Percentiles rank a stretch among this genome's conserved stretches.
Conservation (phyloP, 1,284 basidiomycete species). For the Ceratobasidium theobromae region DNA sequence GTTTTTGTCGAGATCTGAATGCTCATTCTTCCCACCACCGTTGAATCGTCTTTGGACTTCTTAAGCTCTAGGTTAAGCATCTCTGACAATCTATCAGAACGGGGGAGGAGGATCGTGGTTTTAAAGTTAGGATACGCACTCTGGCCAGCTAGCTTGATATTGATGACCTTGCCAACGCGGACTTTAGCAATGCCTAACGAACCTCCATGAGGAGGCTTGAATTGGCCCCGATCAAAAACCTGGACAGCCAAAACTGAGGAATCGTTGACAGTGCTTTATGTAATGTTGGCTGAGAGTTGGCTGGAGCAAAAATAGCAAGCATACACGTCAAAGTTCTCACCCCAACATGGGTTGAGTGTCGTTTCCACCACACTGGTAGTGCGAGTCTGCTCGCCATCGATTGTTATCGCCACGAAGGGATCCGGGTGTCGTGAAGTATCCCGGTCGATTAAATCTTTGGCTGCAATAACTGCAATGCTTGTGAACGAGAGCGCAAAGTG, state of each 20-base stretch:
- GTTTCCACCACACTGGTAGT: conserved; percentile 89
- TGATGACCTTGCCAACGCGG: conserved; percentile 82
- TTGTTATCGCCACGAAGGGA: conserved; percentile 92
- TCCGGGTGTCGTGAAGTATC: conserved; percentile 91
- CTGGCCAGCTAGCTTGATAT: conserved; percentile 85
- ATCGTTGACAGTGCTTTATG: conserved; percentile 76
- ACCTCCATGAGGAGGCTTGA: conserved; percentile 92
- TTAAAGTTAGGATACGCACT: conserved; percentile 55
- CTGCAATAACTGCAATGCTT: conserved; percentile 93
- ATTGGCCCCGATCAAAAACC: conserved; percentile 96
- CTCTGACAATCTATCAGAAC: conserved; percentile 49
- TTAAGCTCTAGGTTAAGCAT: conserved; percentile 80
- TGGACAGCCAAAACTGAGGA: conserved; percentile 90
- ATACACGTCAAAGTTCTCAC: conserved; percentile 88
- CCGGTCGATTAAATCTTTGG: conserved; percentile 84
- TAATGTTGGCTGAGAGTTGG: background rate
- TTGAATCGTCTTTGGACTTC: conserved; percentile 83
- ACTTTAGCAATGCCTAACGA: conserved; percentile 94
- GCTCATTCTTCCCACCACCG: conserved; percentile 83
- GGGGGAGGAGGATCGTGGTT: background rate
- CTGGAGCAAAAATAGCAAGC: conserved; percentile 36
- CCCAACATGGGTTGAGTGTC: conserved; percentile 92
- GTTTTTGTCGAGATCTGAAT: conserved; percentile 84
- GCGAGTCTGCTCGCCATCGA: conserved; percentile 91
- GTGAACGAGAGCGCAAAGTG: too few species aligned